Base-by-base conservation (phyloP, 2,329 filamentous ascomycete genomes). In the Colletotrichum karsti region DNA sequence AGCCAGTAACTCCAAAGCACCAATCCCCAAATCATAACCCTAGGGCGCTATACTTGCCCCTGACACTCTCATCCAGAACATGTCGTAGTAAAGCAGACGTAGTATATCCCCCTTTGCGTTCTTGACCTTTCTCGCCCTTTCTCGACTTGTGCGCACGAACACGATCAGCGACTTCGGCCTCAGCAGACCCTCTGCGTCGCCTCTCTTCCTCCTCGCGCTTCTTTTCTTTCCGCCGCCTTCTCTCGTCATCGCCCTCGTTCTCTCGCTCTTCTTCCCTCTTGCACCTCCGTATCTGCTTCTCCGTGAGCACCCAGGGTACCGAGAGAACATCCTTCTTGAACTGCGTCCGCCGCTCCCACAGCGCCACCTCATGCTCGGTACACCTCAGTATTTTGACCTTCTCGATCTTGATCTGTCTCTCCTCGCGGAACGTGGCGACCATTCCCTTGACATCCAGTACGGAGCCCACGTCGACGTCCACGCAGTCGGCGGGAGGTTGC, bases 391-490 rank as follows among this genome's bases (percentile, higher is more conserved):
- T 71, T n/a, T 75, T 73, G 63, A 88, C 77, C 72, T 85, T 88
- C 50, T 85, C 80, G 22, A 89, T 80, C 46, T 82, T 83, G 69
- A 91, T 79, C 73, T 89, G 87, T 71, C 77, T 84, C 64, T 82
- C 77, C 2, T 81, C 80, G 59, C 85, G 81, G 68, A 83, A 90
- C 0, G 78, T 74, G 5, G 74, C 79, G 15, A 90, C 72, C 2
- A 79, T 77, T 7, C 89, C 89, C 70, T 88, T 89, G 63, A 90
- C 76, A 59, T 90, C 87, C 13, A 91, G 79, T 3, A 90, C 80
- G 26, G 78, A 78, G 20, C 89, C 89, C 5, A 89, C 80, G 62
- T 86, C 82, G 39, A 88, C 73, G 33, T 78, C 74, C 2, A 71
- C 70, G 59, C 75, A 76, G 20, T 70, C 70, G 18, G 60, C 53